Evolutionary conservation across 1,139 yeast genomes (phyloP).

Genomic region (Debaryomycetaceae sp.): DNA sequence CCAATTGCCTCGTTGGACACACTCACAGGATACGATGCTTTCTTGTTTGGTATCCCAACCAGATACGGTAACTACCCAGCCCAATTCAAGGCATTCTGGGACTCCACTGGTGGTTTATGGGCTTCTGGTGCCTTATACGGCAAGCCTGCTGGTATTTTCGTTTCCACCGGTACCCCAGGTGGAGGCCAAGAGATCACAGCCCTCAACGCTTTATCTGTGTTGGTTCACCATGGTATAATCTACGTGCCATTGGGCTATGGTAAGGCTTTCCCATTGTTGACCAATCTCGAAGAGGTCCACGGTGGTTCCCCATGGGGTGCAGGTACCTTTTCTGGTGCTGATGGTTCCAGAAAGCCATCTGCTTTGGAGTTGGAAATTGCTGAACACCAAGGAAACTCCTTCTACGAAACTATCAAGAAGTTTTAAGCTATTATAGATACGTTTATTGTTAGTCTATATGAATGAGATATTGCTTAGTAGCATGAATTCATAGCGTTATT

Average conservation of each 20-base stretch:
- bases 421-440: no score
- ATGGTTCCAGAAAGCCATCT: conserved; percentile 74
- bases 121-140: conserved; percentile 71
- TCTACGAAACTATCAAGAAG: conserved; percentile 42
- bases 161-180: conserved; percentile 78
- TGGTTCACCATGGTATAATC: conserved; percentile 77
- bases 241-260: conserved; percentile 81
- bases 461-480: neutral
- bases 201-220: conserved; percentile 60
- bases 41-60: conserved; percentile 79
- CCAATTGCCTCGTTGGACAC: conserved; percentile 68
- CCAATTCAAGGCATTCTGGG: conserved; percentile 81
- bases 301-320: conserved; percentile 93
- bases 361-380: conserved; percentile 66
- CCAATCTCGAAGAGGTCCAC: conserved; percentile 66
- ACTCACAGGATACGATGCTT: conserved; percentile 65
- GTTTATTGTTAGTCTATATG: conserved; percentile 1
- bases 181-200: conserved; percentile 81
- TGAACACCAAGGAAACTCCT: conserved; percentile 58
- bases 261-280: conserved; percentile 53
- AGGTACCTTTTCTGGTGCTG: conserved; percentile 74
- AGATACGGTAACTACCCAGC: conserved; percentile 82
- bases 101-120: conserved; percentile 81
- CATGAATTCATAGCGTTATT: neutral
- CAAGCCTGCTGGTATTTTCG: conserved; percentile 73